phyloP scores from a whole-genome alignment of 176 grass and related monocot species.

The Triticum dicoccoides region DNA sequence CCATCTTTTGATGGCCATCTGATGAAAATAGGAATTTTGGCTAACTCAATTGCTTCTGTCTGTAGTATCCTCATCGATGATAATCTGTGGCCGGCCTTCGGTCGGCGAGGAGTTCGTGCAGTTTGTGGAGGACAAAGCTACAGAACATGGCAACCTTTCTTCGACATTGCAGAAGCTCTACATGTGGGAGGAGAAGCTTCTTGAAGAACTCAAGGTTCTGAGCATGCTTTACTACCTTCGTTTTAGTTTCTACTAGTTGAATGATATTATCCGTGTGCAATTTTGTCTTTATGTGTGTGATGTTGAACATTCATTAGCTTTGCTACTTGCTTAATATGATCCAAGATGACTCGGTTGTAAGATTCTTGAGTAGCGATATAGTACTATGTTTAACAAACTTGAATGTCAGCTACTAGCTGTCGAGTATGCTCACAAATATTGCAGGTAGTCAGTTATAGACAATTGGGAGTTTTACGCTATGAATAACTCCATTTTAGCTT shows the following conservation, averaged over 20 bases:
- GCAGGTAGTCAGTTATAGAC: background rate
- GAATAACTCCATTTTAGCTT: background rate
- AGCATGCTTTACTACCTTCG: background rate
- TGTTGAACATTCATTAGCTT: background rate
- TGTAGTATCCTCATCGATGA: conserved; percentile 57
- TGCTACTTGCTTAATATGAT: background rate
- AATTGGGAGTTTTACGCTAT: background rate
- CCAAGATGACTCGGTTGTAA: background rate
- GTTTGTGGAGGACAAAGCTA: conserved; percentile 63
- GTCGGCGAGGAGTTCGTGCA: conserved; percentile 29
- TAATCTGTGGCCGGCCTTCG: conserved; percentile 49
- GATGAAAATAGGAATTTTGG: background rate
- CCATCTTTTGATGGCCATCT: background rate
- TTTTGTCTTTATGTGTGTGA: background rate
- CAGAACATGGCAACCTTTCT: conserved; percentile 46
- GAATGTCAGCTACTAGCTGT: background rate
- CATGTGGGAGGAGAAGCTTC: conserved; percentile 85
- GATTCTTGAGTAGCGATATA: background rate
- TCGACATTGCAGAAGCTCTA: conserved; percentile 70
- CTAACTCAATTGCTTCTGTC: background rate
- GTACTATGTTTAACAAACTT: background rate
- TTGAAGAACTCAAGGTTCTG: conserved; percentile 83
- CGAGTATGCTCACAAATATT: background rate
- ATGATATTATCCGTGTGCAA: background rate
- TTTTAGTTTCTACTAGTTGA: conserved; percentile 14